phyloP scores from a whole-genome alignment of 441 rosid genomes.

The Manihot esculenta region DNA sequence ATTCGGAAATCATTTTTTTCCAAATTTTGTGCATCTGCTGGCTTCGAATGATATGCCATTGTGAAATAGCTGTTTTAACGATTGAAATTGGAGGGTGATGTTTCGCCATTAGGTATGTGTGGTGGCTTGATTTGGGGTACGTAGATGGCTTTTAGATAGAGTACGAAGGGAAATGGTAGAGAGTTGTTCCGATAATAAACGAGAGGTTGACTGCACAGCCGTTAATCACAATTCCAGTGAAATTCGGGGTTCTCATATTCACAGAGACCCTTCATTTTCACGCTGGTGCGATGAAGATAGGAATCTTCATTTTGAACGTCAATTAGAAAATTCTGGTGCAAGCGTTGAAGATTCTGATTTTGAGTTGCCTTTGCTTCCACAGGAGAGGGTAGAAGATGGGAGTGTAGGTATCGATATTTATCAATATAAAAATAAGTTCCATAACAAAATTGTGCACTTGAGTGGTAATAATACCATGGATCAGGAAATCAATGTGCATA shows the following conservation, averaged over 20 bases:
- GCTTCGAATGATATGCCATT: neutral
- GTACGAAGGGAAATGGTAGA: slow-evolving; percentile 4
- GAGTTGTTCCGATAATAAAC: slow-evolving; percentile 2
- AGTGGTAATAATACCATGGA: slow-evolving; percentile 38
- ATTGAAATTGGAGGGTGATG: neutral
- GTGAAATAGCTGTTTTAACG: no score
- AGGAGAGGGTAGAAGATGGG: slow-evolving; percentile 28
- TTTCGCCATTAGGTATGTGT: neutral
- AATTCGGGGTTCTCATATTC: slow-evolving; percentile 28
- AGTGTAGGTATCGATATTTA: slow-evolving; percentile 27
- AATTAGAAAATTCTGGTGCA: slow-evolving; percentile 24
- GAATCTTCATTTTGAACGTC: slow-evolving; percentile 23
- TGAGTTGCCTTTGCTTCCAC: slow-evolving; percentile 36
- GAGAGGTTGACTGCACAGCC: neutral
- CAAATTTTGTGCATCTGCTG: neutral
- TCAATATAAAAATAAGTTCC: slow-evolving; percentile 21
- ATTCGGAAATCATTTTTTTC: neutral
- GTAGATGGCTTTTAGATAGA: slow-evolving; percentile 1
- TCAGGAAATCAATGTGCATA: slow-evolving; percentile 27
- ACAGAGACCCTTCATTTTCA: slow-evolving; percentile 45
- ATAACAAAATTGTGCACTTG: slow-evolving; percentile 47
- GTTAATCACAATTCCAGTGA: slow-evolving; percentile 15
- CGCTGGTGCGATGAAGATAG: slow-evolving; percentile 37
- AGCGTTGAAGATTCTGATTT: slow-evolving; percentile 35
- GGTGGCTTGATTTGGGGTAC: slow-evolving; percentile 4